A percentile compares a stretch with the other conserved stretches of the same genome.
phyloP scores from a whole-genome alignment of 2,329 filamentous ascomycete species.

The Penicillium sp. region DNA sequence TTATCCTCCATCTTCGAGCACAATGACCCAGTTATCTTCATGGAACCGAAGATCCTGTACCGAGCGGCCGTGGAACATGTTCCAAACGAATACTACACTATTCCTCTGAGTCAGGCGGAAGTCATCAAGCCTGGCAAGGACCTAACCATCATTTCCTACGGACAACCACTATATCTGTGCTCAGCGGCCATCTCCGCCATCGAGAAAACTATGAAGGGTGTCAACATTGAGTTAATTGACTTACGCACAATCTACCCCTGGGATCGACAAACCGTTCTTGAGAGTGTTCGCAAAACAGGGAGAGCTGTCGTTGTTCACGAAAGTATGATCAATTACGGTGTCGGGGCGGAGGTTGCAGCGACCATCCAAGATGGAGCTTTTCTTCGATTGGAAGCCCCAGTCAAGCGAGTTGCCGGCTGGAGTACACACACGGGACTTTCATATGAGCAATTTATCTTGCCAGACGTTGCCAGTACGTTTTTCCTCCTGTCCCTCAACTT shows the following conservation, averaged over 20 bases:
- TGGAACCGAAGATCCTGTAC: conserved; percentile 94
- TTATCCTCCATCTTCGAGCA: conserved; percentile 73
- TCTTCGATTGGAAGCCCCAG: conserved; percentile 79
- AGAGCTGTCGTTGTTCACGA: conserved; percentile 88
- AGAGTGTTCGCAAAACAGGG: conserved; percentile 86
- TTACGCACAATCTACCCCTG: conserved; percentile 88
- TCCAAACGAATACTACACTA: conserved; percentile 76
- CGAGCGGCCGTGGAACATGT: conserved; percentile 91
- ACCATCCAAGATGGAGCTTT: conserved; percentile 89
- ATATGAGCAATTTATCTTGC: conserved; percentile 80
- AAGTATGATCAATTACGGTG: conserved; percentile 85
- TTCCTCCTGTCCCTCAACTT: neutral
- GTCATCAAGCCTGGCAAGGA: conserved; percentile 78
- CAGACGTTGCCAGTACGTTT: conserved; percentile 84
- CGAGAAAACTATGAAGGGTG: conserved; percentile 70
- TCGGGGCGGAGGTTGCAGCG: conserved; percentile 87
- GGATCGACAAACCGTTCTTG: conserved; percentile 79
- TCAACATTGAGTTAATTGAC: conserved; percentile 84
- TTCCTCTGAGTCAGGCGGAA: conserved; percentile 85
- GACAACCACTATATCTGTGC: conserved; percentile 86
- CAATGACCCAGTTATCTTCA: conserved; percentile 87
- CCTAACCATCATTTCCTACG: conserved; percentile 84
- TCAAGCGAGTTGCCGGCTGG: conserved; percentile 86
- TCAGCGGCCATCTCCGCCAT: conserved; percentile 75
- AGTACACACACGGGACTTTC: conserved; percentile 79